phyloP scores from a whole-genome alignment of 495 filamentous ascomycete species.

The Cercophora newfieldiana region DNA sequence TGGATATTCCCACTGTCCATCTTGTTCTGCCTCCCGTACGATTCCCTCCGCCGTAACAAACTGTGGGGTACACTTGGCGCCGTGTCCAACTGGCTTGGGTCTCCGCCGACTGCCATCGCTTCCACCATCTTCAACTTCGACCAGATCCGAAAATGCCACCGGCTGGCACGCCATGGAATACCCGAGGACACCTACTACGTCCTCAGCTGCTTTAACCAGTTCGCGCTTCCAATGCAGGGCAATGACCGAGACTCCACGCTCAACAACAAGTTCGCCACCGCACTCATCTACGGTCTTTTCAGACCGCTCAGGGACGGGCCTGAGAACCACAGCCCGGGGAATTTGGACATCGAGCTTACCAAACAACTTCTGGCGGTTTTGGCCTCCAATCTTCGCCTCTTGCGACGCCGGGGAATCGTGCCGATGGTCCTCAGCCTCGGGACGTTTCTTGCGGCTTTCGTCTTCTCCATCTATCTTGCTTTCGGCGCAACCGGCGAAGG shows the following conservation, averaged over 20 bases:
- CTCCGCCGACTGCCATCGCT: constrained; percentile 15
- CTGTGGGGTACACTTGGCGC: constrained; percentile 7
- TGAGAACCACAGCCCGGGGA: neutral
- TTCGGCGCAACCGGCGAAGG: constrained; percentile 15
- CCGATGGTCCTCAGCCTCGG: constrained; percentile 15
- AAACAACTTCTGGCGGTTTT: constrained; percentile 4
- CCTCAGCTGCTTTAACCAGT: constrained; percentile 22
- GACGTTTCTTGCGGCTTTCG: constrained; percentile 15
- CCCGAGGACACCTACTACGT: constrained; percentile 15
- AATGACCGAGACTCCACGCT: neutral
- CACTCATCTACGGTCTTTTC: constrained; percentile 9
- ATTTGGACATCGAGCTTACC: constrained; percentile 1
- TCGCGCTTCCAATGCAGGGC: neutral
- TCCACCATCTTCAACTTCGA: constrained; percentile 20
- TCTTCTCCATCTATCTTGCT: constrained; percentile 16
- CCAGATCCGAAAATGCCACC: constrained; percentile 17
- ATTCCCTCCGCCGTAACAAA: constrained; percentile 15
- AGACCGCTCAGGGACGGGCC: neutral
- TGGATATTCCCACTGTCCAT: constrained; percentile 21
- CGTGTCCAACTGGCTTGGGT: constrained; percentile 18
- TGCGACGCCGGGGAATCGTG: constrained; percentile 10
- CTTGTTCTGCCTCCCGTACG: constrained; percentile 15
- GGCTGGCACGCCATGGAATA: neutral
- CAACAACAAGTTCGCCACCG: neutral
- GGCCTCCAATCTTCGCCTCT: constrained; percentile 11